These are phyloP conservation scores for Saccharomycopsis amapae DNA, from an alignment of 805 yeast species.

Conservation along the genomic window DNA sequence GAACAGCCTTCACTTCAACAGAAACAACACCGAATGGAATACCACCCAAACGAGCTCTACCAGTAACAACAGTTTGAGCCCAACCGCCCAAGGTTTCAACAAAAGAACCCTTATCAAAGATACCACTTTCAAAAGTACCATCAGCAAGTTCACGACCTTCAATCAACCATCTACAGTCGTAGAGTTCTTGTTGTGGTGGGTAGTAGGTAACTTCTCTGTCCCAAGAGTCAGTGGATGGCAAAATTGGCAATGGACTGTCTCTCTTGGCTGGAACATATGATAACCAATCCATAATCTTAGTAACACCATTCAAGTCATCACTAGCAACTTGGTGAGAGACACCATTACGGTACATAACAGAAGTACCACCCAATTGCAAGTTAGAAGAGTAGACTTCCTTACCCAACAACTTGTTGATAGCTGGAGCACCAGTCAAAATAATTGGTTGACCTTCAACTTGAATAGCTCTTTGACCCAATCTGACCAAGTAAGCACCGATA, in stretches of 20 bases:
- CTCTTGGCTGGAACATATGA: constrained; percentile 90
- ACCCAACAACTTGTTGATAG: constrained; percentile 93
- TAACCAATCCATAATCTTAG: constrained; percentile 91
- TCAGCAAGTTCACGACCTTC: constrained; percentile 67
- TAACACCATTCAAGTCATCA: constrained; percentile 95
- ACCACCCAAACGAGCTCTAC: constrained; percentile 98
- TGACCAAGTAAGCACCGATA: constrained; percentile 97
- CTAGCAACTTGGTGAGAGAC: constrained; percentile 96
- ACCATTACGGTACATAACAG: constrained; percentile 97
- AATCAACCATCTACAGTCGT: constrained; percentile 93
- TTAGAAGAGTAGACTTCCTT: constrained; percentile 96
- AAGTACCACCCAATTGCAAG: constrained; percentile 98
- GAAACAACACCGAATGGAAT: constrained; percentile 97
- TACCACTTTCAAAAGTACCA: constrained; percentile 74
- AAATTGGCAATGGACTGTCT: constrained; percentile 82
- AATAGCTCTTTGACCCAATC: constrained; percentile 97
- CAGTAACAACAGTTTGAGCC: constrained; percentile 98
- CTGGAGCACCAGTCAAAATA: constrained; percentile 98
- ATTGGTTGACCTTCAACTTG: constrained; percentile 99
- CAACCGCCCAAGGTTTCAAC: constrained; percentile 95
- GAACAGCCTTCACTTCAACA: constrained; percentile 87
- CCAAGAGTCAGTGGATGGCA: constrained; percentile 73
- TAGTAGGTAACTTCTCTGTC: constrained; percentile 82
- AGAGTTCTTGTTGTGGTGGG: constrained; percentile 66
- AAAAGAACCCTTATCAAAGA: constrained; percentile 90